Percentiles rank a stretch among this genome's conserved stretches.
Conservation (phyloP, 139 green algal genomes). For the Chlamydomonas sphaeroides region DNA sequence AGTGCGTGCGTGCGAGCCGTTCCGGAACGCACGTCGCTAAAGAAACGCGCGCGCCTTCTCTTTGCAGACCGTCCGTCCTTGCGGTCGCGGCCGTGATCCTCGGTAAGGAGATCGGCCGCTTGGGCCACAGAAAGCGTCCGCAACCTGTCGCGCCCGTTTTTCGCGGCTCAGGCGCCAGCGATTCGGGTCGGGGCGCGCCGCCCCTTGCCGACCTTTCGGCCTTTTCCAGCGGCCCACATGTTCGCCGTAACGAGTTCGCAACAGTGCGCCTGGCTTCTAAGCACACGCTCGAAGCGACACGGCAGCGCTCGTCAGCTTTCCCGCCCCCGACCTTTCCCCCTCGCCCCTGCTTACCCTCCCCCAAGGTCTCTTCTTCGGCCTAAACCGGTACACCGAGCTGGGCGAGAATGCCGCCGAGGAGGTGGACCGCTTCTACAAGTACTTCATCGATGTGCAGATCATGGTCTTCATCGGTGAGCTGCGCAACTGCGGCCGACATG, state of each 20-base stretch:
- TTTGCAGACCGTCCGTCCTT: no score
- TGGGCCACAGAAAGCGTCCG: no score
- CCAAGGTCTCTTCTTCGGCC: not conserved
- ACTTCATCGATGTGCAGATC: conserved; percentile 26
- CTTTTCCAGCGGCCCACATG: not conserved
- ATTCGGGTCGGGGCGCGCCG: not conserved
- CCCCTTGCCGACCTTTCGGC: no score
- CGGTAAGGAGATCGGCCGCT: no score
- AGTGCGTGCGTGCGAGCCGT: no score
- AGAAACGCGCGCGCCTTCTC: not conserved
- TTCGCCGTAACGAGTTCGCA: not conserved
- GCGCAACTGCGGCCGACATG: no score
- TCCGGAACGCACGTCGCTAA: no score
- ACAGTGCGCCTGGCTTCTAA: not conserved
- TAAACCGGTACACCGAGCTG: not conserved
- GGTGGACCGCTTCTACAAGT: conserved; percentile 41
- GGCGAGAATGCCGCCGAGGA: not conserved
- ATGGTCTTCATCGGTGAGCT: not conserved
- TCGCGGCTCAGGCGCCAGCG: no score
- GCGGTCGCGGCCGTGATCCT: no score
- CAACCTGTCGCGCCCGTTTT: no score
- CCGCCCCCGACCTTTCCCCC: not conserved
- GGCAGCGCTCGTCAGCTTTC: no score
- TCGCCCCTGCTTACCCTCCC: not conserved
- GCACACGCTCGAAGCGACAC: not conserved